These are phyloP conservation scores for Yarrowia keelungensis DNA, from an alignment of 805 yeast species.

Conservation along the genomic window DNA sequence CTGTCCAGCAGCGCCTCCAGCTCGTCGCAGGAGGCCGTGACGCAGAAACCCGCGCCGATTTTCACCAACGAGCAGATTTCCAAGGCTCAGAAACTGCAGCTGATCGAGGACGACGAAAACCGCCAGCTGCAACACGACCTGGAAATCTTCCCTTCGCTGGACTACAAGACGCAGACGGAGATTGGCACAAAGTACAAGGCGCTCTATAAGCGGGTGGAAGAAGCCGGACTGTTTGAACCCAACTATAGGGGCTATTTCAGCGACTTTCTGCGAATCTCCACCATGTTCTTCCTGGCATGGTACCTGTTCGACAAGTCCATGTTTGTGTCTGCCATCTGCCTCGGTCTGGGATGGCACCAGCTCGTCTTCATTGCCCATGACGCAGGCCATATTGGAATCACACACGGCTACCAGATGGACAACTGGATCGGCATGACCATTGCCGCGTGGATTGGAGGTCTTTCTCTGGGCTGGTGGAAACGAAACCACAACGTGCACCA, in stretches of 20 bases:
- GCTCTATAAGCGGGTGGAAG: conserved; percentile 62
- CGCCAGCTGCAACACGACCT: conserved; percentile 62
- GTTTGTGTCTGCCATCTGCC: conserved; percentile 62
- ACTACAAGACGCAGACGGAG: conserved; percentile 66
- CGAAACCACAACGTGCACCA: conserved; percentile 94
- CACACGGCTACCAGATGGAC: conserved; percentile 80
- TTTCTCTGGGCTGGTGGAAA: conserved; percentile 95
- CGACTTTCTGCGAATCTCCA: conserved; percentile 66
- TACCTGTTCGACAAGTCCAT: conserved; percentile 56
- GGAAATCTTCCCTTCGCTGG: conserved; percentile 66
- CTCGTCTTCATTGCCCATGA: conserved; percentile 87
- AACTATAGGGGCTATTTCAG: conserved; percentile 74
- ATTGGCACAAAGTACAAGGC: conserved; percentile 65
- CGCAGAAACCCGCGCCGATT: conserved; percentile 32
- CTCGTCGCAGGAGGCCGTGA: conserved; percentile 44
- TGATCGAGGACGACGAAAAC: conserved; percentile 65
- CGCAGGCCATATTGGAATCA: conserved; percentile 84
- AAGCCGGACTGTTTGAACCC: conserved; percentile 72
- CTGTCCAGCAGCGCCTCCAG: conserved; percentile 19
- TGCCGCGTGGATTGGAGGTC: conserved; percentile 85
- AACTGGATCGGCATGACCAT: conserved; percentile 73
- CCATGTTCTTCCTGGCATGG: conserved; percentile 60
- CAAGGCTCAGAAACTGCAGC: conserved; percentile 44
- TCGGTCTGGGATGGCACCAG: conserved; percentile 90
- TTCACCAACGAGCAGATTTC: conserved; percentile 52